Evolutionary conservation across 192 early-diverging fungal genomes (phyloP), one percentile per base, ranked within the genome.

Genomic region (Rhizophagus clarus): DNA sequence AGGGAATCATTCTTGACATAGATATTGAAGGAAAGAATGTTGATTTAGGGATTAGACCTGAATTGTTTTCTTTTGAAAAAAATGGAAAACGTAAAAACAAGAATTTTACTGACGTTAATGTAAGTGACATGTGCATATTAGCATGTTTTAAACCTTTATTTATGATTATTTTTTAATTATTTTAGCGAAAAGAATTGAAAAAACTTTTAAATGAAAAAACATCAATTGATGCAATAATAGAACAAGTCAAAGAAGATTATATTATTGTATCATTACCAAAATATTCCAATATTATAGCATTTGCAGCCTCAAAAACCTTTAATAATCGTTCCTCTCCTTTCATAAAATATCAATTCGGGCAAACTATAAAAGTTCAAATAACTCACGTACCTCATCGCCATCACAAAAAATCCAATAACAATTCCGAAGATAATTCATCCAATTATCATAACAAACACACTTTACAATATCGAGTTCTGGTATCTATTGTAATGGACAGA

Each of bases 231-330:
- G 85, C 89, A 31, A 84, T 88, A 29, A 88, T 96, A 49, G 90
- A 93, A 77, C 74, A 94, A 15, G 88, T 96, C 73, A 96, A 95
- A 85, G 89, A 95, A 34, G 92, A 93, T 81, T 96, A 96, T 77
- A 68, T 91, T 29, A 88, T 96, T 31, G 72, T 94, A 14, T 88
- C 90, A 6, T 68, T 96, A 72, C 93, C 95, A 1, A 76, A 79
- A 42, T 56, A 85, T 49, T 81, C 82, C 77, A 87, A 91, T 72
- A 70, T 79, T 47, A 84, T 93, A 73, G 88, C 86, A 2, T 92
- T 91, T 83, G 90, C 91, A 9, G 70, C 85, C 67, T 84, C 88
- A 66, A 89, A 91, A 61, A 81, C 85, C 24, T 88, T 86, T 84
- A 93, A 93, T 83, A 85, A 90, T 80, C 79, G 88, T 32, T 87